These are phyloP conservation scores for Mallotus japonicus DNA, from an alignment of 441 rosid genomes.

Conservation along the genomic window DNA sequence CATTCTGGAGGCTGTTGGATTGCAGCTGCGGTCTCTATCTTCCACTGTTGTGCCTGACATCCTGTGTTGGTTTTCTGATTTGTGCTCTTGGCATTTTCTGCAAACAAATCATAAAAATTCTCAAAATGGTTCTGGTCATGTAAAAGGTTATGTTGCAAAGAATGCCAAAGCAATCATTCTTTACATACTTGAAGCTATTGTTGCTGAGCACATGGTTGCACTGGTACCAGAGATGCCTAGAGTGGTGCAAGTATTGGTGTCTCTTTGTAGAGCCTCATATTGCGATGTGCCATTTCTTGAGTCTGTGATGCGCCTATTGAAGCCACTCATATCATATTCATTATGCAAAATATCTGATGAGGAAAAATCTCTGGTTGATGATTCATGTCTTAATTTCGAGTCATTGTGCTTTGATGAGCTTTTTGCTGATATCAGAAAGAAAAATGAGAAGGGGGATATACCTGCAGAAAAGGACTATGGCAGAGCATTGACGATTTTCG, in stretches of 20 bases:
- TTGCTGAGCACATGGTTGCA: constrained; percentile 75
- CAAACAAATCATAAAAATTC: constrained; percentile 30
- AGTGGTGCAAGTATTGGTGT: constrained; percentile 66
- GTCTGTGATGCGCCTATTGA: constrained; percentile 52
- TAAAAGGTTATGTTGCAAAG: constrained; percentile 65
- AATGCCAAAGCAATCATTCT: constrained; percentile 80
- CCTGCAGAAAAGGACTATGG: constrained; percentile 37
- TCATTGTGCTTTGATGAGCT: constrained; percentile 79
- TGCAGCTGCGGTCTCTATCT: constrained; percentile 71
- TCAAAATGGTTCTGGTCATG: constrained; percentile 35
- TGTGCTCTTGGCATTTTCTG: constrained; percentile 63
- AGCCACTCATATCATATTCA: constrained; percentile 77
- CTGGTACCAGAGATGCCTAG: constrained; percentile 85
- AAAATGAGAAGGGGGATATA: constrained; percentile 37
- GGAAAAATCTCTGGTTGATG: constrained; percentile 47
- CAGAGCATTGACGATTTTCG: constrained; percentile 56
- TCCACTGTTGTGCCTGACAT: constrained; percentile 63
- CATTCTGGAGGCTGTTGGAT: constrained; percentile 76
- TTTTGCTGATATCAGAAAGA: constrained; percentile 43
- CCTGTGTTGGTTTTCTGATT: constrained; percentile 85
- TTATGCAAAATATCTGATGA: constrained; percentile 55
- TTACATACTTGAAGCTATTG: constrained; percentile 68
- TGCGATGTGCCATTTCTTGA: constrained; percentile 69
- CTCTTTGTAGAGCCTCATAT: constrained; percentile 63
- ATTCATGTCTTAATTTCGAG: constrained; percentile 67